These are phyloP conservation scores for Kernera saxatilis DNA, from an alignment of 345 rosid species.

Conservation along the genomic window DNA sequence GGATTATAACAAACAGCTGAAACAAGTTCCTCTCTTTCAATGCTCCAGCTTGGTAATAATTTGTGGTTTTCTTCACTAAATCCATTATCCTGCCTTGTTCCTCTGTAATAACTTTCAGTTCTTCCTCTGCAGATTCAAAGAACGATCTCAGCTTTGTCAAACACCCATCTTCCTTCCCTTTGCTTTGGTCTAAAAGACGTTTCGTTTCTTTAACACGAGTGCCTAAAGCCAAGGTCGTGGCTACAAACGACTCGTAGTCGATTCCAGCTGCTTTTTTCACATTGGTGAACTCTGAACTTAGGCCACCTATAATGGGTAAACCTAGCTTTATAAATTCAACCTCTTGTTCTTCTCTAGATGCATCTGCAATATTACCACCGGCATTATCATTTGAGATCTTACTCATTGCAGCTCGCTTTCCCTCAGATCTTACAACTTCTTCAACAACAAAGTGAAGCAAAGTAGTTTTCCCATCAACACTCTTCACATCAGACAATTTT, in stretches of 20 bases:
- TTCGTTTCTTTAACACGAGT: slow-evolving; percentile 44
- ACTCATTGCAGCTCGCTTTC: slow-evolving; percentile 59
- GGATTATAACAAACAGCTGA: slow-evolving; percentile 64
- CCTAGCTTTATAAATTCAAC: slow-evolving; percentile 60
- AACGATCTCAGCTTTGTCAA: slow-evolving; percentile 51
- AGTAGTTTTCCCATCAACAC: slow-evolving; percentile 76
- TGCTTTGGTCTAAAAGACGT: slow-evolving; percentile 33
- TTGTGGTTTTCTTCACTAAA: slow-evolving; percentile 63
- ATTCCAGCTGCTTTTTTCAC: slow-evolving; percentile 74
- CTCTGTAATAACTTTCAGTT: slow-evolving; percentile 39
- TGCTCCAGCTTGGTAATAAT: slow-evolving; percentile 74
- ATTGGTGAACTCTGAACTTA: slow-evolving; percentile 62
- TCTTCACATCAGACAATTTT: slow-evolving; percentile 82
- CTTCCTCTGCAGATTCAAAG: slow-evolving; percentile 53
- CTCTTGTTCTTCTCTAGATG: slow-evolving; percentile 50
- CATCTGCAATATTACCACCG: slow-evolving; percentile 23
- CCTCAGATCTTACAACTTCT: slow-evolving; percentile 73
- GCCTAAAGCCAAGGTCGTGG: slow-evolving; percentile 42
- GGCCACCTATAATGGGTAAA: slow-evolving; percentile 66
- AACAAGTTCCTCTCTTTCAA: slow-evolving; percentile 48
- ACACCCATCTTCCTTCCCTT: slow-evolving; percentile 40
- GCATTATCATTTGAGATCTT: slow-evolving; percentile 38
- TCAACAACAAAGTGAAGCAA: slow-evolving; percentile 83
- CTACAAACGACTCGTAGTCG: slow-evolving; percentile 46
- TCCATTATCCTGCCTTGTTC: slow-evolving; percentile 56